Base-by-base conservation (phyloP, 352 stramenopile species). In the Pythium diclinum region DNA sequence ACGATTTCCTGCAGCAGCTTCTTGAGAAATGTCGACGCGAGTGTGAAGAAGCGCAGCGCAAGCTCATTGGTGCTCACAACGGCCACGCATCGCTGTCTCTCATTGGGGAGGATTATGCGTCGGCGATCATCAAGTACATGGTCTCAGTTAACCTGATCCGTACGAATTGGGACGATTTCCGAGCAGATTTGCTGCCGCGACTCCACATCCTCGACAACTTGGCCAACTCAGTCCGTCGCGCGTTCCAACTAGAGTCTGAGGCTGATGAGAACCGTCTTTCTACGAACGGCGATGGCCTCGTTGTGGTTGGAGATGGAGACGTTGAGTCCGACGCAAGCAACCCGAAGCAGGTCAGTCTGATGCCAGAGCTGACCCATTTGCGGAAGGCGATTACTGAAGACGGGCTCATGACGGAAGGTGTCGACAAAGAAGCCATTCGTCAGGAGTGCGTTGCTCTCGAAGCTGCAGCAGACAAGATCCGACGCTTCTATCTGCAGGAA, bases 1-100 rank as follows among this genome's bases (percentile, higher is more conserved):
- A 85, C 66, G 77, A 85, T 7, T 91, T 95, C 33, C 72, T 95
- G 11, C 54, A 84, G 11, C 77, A 90, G 57, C 71, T 97, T 16
- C 62, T 93, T 10, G 67, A 68, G 19, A 86, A 87, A 38, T 83
- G 82, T 56, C 75, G 70, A 17, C 76, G 79, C n/a, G 82, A 95
- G 47, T 92, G 85, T 55, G 89, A 96, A 58, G 88, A 97, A 53
- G 76, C 75, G 5, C 88, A 96, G 63, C 80, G 89, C 3, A 79
- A 90, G 63, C 65, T 91, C 6, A 60, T 97, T 19, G 81, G 78
- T 3, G 83, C 88, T 9, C 73, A 85, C 25, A 96, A 96, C 67
- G 89, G 82, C 1, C 67, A 92, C 17, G 88, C 81, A 0, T 76
- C 70, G 9, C 49, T 94, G 13, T 61, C 77, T 13, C 36, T 85